phyloP scores from a whole-genome alignment of 2,329 filamentous ascomycete genomes.

The Aspergillus alliaceus region DNA sequence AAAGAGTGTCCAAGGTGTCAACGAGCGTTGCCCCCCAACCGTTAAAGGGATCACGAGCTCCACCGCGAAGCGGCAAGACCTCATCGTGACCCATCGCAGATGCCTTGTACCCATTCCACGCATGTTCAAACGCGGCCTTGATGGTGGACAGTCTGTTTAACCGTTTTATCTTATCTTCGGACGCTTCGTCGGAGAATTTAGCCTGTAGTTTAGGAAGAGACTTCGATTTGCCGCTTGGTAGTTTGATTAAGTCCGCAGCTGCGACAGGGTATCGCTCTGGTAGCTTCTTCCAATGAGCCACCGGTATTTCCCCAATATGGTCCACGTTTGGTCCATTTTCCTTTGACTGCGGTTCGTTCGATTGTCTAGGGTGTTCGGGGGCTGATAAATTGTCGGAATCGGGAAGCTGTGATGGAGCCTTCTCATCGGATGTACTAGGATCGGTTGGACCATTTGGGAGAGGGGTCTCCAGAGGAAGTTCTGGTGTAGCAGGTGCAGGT shows the following conservation, averaged over 20 bases:
- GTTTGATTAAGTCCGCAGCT: constrained; percentile 66
- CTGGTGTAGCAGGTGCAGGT: background rate
- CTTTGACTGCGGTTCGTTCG: constrained; percentile 2
- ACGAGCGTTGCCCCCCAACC: constrained; percentile 88
- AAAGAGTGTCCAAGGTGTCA: constrained; percentile 78
- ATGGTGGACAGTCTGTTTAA: constrained; percentile 65
- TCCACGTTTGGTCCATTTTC: constrained; percentile 28
- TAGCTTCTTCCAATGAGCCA: constrained; percentile 70
- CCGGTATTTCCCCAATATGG: background rate
- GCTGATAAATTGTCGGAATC: background rate
- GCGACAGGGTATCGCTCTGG: constrained; percentile 77
- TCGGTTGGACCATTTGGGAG: background rate
- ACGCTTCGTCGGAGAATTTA: constrained; percentile 65
- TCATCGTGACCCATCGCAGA: constrained; percentile 87
- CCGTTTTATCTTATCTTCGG: constrained; percentile 61
- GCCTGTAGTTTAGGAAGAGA: constrained; percentile 76
- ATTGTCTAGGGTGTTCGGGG: background rate
- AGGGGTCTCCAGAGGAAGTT: background rate
- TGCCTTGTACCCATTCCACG: constrained; percentile 79
- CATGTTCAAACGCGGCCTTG: constrained; percentile 71
- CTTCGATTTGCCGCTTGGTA: constrained; percentile 72
- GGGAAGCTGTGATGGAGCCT: background rate
- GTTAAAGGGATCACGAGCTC: constrained; percentile 77
- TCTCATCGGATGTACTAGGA: background rate
- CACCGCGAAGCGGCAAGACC: constrained; percentile 69